Evolutionary conservation across 257 asterid species (phyloP), one percentile per base, ranked within the genome.

Genomic region (Gynochthodes officinalis): DNA sequence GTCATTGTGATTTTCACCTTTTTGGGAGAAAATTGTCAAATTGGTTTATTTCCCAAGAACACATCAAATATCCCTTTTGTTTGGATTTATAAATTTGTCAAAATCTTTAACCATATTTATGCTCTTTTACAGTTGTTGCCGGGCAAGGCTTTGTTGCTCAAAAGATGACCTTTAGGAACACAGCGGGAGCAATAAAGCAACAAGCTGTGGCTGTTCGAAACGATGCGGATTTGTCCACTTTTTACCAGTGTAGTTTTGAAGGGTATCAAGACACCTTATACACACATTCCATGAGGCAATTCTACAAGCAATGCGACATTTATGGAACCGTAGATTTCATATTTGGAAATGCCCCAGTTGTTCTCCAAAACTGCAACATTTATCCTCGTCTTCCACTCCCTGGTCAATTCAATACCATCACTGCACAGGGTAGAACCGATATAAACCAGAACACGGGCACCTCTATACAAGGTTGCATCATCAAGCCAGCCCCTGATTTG

Each of bases 311-410:
- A 11, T 89, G 95, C 40, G 84, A 89, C 74, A 72, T 91, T 35
- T 86, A 83, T 59, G 96, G 96, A 16, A 91, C 96, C 0, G 85
- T 89, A 0, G 97, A 91, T 71, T 91, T 89, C 86, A 87, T 89
- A 33, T 91, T 89, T 64, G 96, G 96, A 30, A 86, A 88, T 64
- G 92, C 89, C 0, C 95, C 93, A 0, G 84, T 25, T 6, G 84
- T 89, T 2, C 42, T 91, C 57, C 95, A 91, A 66, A 59, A 64
- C 70, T 87, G 92, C 86, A 85, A 85, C 74, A 58, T 91, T 1
- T 84, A 79, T 57, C 86, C 91, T 3, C 84, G 94, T 0, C 81
- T 82, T 32, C 96, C 96, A 0, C 46, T 86, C 79, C 0, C 77
- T 28, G 64, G 70, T 7, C 92, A 91, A 66, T 86, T 85, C 85